Evolutionary conservation across 2,329 filamentous ascomycete species (phyloP).

Genomic region (Huntiella moniliformis): DNA sequence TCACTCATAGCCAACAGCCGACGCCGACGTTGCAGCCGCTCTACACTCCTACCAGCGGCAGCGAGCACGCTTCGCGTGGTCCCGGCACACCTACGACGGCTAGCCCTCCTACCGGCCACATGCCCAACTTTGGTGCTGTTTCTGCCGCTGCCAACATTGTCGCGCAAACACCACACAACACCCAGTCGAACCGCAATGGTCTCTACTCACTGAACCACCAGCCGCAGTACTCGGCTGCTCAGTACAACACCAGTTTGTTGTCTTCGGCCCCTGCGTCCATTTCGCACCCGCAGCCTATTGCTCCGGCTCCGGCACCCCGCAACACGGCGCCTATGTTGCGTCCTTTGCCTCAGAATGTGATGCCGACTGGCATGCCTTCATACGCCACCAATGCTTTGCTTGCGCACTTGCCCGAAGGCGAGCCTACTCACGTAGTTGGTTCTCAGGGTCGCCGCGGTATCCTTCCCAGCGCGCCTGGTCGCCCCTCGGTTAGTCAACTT

Average conservation of each 20-base stretch:
- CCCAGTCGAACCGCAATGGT: conserved; percentile 29
- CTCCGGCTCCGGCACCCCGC: conserved; percentile 45
- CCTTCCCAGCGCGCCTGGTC: conserved; percentile 72
- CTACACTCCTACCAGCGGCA: conserved; percentile 7
- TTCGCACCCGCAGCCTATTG: conserved; percentile 57
- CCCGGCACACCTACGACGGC: conserved; percentile 10
- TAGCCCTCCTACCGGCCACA: conserved; percentile 9
- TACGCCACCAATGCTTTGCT: conserved; percentile 37
- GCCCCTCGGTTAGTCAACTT: conserved; percentile 49
- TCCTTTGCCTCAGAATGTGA: conserved; percentile 51
- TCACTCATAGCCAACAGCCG: conserved; percentile 10
- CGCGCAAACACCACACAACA: conserved; percentile 19
- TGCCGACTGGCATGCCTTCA: conserved; percentile 29
- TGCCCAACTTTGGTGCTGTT: conserved; percentile 11
- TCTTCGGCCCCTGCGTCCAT: conserved; percentile 46
- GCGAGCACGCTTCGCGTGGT: conserved; percentile 9
- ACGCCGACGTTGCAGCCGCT: conserved; percentile 11
- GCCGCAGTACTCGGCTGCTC: conserved; percentile 34
- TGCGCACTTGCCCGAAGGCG: conserved; percentile 33
- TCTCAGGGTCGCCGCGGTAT: conserved; percentile 87
- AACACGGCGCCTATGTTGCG: conserved; percentile 42
- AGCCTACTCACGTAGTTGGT: conserved; percentile 80
- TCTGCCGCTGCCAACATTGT: conserved; percentile 7
- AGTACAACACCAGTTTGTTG: conserved; percentile 29
- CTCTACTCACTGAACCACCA: conserved; percentile 31